Base-by-base conservation (phyloP, 495 filamentous ascomycete genomes). In the Xanthoparmelia taractica region DNA sequence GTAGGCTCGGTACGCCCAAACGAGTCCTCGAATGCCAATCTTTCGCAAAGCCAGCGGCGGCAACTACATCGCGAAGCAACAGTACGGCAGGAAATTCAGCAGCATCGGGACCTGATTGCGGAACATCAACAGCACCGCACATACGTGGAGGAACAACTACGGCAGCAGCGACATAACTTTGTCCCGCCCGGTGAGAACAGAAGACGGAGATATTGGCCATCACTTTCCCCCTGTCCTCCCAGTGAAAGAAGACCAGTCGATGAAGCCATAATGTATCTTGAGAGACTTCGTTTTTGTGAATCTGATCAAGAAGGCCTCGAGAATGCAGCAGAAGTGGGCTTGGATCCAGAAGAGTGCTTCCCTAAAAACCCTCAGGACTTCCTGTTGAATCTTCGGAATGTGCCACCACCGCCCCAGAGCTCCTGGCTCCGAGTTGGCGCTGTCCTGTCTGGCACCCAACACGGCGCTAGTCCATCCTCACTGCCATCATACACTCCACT, bases 381-480 rank as follows among this genome's bases (percentile, higher is more conserved):
- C 58, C 75, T 90, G 17, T 72, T 87, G 6, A 81, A 88, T 62
- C 82, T 80, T 18, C 67, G 71, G 13, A 76, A 72, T 37, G 76
- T 90, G 20, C 73, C 77, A 27, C 80, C 81, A 8, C 82, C 83
- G 17, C 72, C 85, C 2, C 67, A 79, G 54, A 85, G 80, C 66
- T 88, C 86, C 36, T 89, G 85, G 84, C 77, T 90, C 20, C 79
- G 80, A 60, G 77, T 83, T 23, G 87, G 87, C 13, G 77, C 83
- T 62, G 77, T 86, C 1, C 86, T 90, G 63, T 78, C 79, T 13
- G 87, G 87, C 18, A 82, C 75, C 5, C 87, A 90, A 67, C 80
- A 80, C 56, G 80, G 82, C 4, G 70, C 74, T 20, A 52, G 61
- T 33, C 57, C 45, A 20, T 59, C 60, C 33, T 52, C 56, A 31